phyloP scores from a whole-genome alignment of 768 basidiomycete genomes.

The Gymnopilus junonius region DNA sequence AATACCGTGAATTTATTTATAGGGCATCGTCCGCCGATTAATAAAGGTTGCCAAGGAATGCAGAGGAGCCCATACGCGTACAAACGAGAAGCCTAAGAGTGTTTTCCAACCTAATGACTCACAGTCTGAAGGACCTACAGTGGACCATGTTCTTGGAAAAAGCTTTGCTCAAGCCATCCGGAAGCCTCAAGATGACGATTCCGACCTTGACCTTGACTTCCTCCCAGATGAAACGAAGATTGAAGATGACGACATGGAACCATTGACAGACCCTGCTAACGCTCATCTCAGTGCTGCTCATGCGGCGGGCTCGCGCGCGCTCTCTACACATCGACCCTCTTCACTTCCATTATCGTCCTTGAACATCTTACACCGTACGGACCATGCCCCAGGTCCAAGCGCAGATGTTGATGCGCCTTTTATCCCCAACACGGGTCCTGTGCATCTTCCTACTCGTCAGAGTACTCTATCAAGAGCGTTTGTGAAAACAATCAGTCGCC shows the following conservation, averaged over 20 bases:
- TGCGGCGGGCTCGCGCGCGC: slow-evolving; percentile 39
- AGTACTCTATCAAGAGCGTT: slow-evolving; percentile 75
- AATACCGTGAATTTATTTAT: not conserved
- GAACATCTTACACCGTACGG: slow-evolving; percentile 68
- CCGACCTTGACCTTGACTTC: slow-evolving; percentile 82
- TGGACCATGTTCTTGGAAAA: slow-evolving; percentile 59
- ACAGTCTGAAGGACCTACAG: slow-evolving; percentile 23
- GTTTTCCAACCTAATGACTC: slow-evolving; percentile 34
- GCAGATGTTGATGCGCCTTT: slow-evolving; percentile 30
- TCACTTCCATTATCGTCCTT: slow-evolving; percentile 60
- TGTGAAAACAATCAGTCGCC: slow-evolving; percentile 79
- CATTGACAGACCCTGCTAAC: slow-evolving; percentile 45
- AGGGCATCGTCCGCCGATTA: slow-evolving; percentile 83
- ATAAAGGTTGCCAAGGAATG: slow-evolving; percentile 86
- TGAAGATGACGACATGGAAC: slow-evolving; percentile 21
- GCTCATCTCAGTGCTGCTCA: slow-evolving; percentile 46
- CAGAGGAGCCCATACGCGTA: slow-evolving; percentile 65
- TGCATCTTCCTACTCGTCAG: slow-evolving; percentile 58
- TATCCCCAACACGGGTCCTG: slow-evolving; percentile 35
- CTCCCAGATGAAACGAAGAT: slow-evolving; percentile 50
- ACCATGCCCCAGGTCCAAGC: slow-evolving; percentile 38
- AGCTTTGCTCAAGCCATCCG: slow-evolving; percentile 67
- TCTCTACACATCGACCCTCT: slow-evolving; percentile 44
- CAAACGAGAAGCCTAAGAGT: slow-evolving; percentile 38
- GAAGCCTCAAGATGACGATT: slow-evolving; percentile 55